Conservation (phyloP, 371 early-diverging fungal genomes). For the Syncephalastrum contaminatum region DNA sequence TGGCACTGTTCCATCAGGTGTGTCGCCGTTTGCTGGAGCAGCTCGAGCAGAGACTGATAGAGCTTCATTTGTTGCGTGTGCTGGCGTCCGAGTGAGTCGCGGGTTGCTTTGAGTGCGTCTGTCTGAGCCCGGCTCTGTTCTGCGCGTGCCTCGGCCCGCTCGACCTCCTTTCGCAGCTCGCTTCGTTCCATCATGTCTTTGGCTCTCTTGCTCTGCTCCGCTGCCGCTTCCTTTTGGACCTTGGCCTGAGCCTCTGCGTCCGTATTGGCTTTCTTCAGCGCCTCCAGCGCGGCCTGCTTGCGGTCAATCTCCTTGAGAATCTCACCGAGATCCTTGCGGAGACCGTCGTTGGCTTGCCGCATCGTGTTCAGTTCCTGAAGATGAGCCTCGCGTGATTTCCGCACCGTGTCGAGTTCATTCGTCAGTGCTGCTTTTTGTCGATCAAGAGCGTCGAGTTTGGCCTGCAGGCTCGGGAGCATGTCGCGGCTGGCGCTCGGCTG, state of each 20-base stretch:
- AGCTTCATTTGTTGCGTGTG: no score
- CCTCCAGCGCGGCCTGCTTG: slow-evolving; percentile 8
- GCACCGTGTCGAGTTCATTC: slow-evolving; percentile 2
- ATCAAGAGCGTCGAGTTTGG: slow-evolving; percentile 1
- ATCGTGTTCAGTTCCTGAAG: slow-evolving; percentile 1
- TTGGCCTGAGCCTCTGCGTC: slow-evolving; percentile 4
- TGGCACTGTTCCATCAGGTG: not conserved
- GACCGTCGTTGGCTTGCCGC: slow-evolving; percentile 8
- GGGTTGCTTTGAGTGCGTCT: slow-evolving; percentile 4
- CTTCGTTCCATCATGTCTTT: not conserved
- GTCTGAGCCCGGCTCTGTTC: slow-evolving; percentile 11
- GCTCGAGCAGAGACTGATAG: no score
- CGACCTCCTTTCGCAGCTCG: slow-evolving; percentile 7
- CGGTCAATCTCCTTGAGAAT: slow-evolving; percentile 7
- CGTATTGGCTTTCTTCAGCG: slow-evolving; percentile 3
- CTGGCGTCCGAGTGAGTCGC: no score
- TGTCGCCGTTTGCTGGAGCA: slow-evolving; percentile 1
- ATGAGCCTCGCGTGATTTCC: slow-evolving; percentile 6
- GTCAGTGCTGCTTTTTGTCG: slow-evolving; percentile 9
- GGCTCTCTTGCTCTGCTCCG: slow-evolving; percentile 1
- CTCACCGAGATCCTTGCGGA: slow-evolving; percentile 7
- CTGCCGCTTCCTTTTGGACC: slow-evolving; percentile 3
- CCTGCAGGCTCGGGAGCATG: slow-evolving; percentile 3
- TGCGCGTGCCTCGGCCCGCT: not conserved
- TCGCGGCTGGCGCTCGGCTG: slow-evolving; percentile 8